Percentiles rank a stretch among this genome's conserved stretches.
These are phyloP conservation scores for Ephemerocybe angulata DNA, from an alignment of 768 basidiomycete species.

Conservation along the genomic window DNA sequence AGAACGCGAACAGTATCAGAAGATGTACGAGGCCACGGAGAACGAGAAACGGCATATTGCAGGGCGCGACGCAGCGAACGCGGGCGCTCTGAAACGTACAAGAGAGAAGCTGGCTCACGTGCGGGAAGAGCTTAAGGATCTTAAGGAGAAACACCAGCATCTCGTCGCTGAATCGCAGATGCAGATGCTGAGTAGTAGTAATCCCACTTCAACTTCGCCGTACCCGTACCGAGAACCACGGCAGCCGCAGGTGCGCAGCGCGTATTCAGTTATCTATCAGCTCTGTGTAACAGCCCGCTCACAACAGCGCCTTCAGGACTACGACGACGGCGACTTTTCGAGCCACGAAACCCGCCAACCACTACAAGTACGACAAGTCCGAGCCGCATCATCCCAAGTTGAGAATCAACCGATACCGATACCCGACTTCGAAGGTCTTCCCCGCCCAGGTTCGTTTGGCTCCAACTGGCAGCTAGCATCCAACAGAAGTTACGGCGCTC, in stretches of 20 bases:
- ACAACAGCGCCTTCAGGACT: conserved; percentile 16
- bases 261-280: background rate
- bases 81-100: conserved; percentile 10
- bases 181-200: too few relatives aligned
- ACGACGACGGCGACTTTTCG: conserved; percentile 22
- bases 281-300: background rate
- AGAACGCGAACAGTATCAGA: too few relatives aligned
- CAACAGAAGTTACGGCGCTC: conserved; percentile 12
- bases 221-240: conserved; percentile 15
- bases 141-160: conserved; percentile 17
- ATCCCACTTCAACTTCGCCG: too few relatives aligned
- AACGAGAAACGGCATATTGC: conserved; percentile 25
- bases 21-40: conserved; percentile 11
- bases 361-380: background rate
- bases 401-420: conserved; percentile 14
- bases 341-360: conserved; percentile 13
- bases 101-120: conserved; percentile 13
- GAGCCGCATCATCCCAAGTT: conserved; percentile 1
- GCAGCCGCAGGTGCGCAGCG: conserved; percentile 13
- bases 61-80: background rate
- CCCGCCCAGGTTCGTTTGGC: conserved; percentile 34
- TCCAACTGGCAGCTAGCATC: conserved; percentile 32
- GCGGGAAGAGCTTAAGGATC: conserved; percentile 16
- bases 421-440: conserved; percentile 38
- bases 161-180: conserved; percentile 3